Percentiles rank a stretch among this genome's conserved stretches.
phyloP scores from a whole-genome alignment of 495 filamentous ascomycete genomes.

The Penicillium bovifimosum region DNA sequence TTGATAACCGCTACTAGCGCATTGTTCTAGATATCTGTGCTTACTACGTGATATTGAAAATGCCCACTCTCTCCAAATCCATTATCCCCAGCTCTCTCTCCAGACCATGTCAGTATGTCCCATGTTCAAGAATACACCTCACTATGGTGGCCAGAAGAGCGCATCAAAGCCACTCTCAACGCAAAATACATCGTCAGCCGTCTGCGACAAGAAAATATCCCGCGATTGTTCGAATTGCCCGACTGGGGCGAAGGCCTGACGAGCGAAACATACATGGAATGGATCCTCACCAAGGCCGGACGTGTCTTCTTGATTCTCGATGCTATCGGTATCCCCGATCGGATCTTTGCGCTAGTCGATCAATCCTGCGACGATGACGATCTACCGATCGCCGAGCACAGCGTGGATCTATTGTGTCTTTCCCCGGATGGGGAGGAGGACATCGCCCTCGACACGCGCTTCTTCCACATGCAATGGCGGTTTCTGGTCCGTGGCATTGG shows the following conservation, averaged over 20 bases:
- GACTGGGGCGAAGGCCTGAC: conserved; percentile 86
- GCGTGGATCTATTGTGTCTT: conserved; percentile 62
- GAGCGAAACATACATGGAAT: conserved; percentile 86
- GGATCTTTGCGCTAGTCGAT: conserved; percentile 82
- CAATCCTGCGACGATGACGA: conserved; percentile 86
- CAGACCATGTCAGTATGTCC: conserved; percentile 23
- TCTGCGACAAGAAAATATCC: conserved; percentile 58
- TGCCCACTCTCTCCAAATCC: background rate
- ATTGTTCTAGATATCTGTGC: background rate
- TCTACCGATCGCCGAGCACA: conserved; percentile 69
- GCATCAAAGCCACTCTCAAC: conserved; percentile 67
- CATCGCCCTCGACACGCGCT: conserved; percentile 61
- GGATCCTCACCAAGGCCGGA: conserved; percentile 75
- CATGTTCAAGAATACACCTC: conserved; percentile 25
- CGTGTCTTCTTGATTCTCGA: conserved; percentile 77
- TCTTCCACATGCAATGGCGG: conserved; percentile 76
- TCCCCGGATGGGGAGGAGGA: conserved; percentile 50
- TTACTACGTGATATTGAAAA: background rate
- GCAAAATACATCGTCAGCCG: conserved; percentile 63
- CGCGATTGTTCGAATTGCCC: conserved; percentile 61
- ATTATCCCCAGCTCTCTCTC: conserved; percentile 12
- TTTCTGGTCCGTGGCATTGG: conserved; percentile 68
- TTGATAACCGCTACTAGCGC: conserved; percentile 1
- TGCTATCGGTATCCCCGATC: conserved; percentile 73
- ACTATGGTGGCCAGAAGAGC: conserved; percentile 78